Base-by-base conservation (phyloP, 2,329 filamentous ascomycete genomes). In the Fusarium paranaense region DNA sequence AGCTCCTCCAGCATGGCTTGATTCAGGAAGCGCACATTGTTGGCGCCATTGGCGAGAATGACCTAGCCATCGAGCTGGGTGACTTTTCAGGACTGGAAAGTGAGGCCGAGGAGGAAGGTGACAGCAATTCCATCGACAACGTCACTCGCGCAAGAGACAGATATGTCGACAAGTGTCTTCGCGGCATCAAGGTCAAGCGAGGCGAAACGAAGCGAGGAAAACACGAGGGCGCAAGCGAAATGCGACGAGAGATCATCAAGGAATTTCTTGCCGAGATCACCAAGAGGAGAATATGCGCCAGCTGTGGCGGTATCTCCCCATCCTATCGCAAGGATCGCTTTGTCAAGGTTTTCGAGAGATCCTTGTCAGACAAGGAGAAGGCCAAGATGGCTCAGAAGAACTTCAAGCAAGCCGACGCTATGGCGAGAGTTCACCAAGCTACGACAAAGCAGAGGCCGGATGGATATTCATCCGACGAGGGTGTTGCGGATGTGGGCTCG, bases 321-420 rank as follows among this genome's bases (percentile, higher is more conserved):
- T 87, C 87, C 3, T 98, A 94, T 83, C 92, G 96, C 77, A 98
- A 97, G 82, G 96, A 99, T 79, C 90, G 93, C 50, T 97, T 91
- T 78, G 93, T 95, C 80, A 99, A 98, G 83, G 95, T 99, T 63
- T 99, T 98, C 82, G 92, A 96, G 80, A 97, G 94, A 80, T 87
- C 93, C 2, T 85, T 98, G 66, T 90, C 88, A 56, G 83, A 88
- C 56, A 97, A 97, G 82, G 91, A 97, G 38, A 91, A 91, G 80
- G 89, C 91, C 47, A 91, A 92, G 71, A 97, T 97, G 93, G 88
- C 91, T 4, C 90, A 93, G 69, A 86, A 86, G 56, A 87, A 86
- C 60, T 90, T 95, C 80, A 92, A 91, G 76, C 86, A 90, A 38
- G 88, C 89, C 61, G 94, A 97, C 80, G 92, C 94, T 5, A 86